A percentile compares a stretch with the other conserved stretches of the same genome.
Evolutionary conservation across 805 yeast genomes (phyloP).

Genomic region (Candida tallmaniae): DNA sequence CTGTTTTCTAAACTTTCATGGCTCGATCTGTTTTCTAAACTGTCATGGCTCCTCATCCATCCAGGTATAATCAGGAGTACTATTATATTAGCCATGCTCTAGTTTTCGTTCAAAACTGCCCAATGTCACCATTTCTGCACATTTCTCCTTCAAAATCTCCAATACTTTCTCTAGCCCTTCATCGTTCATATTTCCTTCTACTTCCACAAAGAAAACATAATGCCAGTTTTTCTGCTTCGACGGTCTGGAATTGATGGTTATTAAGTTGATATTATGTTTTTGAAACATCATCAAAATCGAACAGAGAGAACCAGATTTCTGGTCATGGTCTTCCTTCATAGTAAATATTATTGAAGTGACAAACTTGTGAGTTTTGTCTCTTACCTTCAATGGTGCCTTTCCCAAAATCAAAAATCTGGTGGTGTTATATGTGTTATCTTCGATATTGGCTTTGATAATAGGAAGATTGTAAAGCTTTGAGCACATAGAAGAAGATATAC

Average conservation of each 20-base stretch:
- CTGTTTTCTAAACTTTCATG: too few species aligned
- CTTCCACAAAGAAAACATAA: conserved; percentile 77
- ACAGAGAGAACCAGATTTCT: conserved; percentile 69
- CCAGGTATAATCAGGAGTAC: too few species aligned
- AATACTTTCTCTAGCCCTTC: conserved; percentile 32
- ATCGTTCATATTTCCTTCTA: conserved; percentile 37
- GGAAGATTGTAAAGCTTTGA: conserved; percentile 56
- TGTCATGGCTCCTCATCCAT: too few species aligned
- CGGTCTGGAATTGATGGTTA: conserved; percentile 76
- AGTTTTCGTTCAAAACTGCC: too few species aligned
- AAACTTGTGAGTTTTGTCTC: conserved; percentile 6
- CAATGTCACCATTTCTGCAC: conserved; percentile 50
- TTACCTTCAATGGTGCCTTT: conserved; percentile 5
- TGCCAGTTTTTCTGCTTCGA: conserved; percentile 67
- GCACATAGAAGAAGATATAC: conserved; percentile 71
- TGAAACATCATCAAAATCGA: conserved; percentile 58
- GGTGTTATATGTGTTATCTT: conserved; percentile 72
- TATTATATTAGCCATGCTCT: too few species aligned
- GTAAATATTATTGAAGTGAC: conserved; percentile 64
- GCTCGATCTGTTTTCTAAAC: too few species aligned
- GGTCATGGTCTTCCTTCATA: conserved; percentile 51
- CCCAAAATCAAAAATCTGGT: conserved; percentile 79
- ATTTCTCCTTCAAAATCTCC: conserved; percentile 37
- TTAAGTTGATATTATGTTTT: conserved; percentile 54
- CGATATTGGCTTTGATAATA: conserved; percentile 52